These are phyloP conservation scores for Cicer bijugum DNA, from an alignment of 306 rosid species.

Conservation along the genomic window DNA sequence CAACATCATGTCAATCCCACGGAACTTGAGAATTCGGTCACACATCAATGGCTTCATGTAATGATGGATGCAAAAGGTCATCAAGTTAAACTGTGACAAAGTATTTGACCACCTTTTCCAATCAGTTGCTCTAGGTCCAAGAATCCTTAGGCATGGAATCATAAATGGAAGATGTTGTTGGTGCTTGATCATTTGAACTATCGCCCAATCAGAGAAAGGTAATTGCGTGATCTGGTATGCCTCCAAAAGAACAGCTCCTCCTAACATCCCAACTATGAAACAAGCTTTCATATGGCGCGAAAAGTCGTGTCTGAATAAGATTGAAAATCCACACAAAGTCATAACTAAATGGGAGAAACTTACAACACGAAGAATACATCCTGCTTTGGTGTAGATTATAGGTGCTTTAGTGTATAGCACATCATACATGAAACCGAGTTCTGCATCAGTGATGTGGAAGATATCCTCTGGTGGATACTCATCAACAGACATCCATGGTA, in stretches of 20 bases:
- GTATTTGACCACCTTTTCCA: conserved; percentile 76
- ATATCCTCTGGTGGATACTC: conserved; percentile 48
- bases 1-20: conserved; percentile 45
- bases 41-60: conserved; percentile 48
- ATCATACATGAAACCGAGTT: conserved; percentile 74
- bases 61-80: conserved; percentile 57
- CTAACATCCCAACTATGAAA: conserved; percentile 50
- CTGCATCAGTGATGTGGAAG: conserved; percentile 61
- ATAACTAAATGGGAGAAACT: conserved; percentile 51
- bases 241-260: conserved; percentile 61
- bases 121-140: conserved; percentile 46
- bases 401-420: conserved; percentile 70
- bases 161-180: conserved; percentile 43
- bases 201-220: conserved; percentile 71
- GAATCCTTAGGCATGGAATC: conserved; percentile 49
- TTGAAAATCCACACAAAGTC: conserved; percentile 48
- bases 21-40: conserved; percentile 44
- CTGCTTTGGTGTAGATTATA: conserved; percentile 56
- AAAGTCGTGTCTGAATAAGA: conserved; percentile 41
- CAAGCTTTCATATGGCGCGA: conserved; percentile 40
- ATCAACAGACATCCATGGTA: conserved; percentile 46
- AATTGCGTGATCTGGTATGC: conserved; percentile 59
- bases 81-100: conserved; percentile 62
- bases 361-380: conserved; percentile 55
- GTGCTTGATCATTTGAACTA: conserved; percentile 56